Conservation (phyloP, 164 flowering plant genomes). For the Berberis thunbergii region DNA sequence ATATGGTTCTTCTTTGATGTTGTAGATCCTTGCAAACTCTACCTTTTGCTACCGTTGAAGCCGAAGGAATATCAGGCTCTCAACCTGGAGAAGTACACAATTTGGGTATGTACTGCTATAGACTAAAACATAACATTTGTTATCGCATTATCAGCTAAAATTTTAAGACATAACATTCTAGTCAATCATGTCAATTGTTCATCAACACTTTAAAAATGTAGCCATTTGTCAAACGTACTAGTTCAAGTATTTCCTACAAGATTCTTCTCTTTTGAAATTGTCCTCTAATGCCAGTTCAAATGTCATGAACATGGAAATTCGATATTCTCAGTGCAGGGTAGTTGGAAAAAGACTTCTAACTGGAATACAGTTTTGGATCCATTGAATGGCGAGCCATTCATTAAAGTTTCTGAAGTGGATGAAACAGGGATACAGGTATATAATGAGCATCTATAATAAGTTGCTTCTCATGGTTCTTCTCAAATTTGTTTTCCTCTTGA, state of each 20-base stretch:
- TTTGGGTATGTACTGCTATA: conserved; percentile 46
- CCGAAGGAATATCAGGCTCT: conserved; percentile 69
- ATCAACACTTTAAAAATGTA: neutral
- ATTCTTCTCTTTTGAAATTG: neutral
- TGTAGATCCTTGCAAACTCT: conserved; percentile 48
- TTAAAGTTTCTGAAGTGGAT: conserved; percentile 75
- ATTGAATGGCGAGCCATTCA: conserved; percentile 88
- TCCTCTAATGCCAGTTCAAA: neutral
- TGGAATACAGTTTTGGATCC: conserved; percentile 75
- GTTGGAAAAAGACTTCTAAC: conserved; percentile 58
- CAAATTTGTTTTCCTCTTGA: neutral
- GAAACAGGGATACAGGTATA: conserved; percentile 64
- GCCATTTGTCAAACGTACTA: neutral
- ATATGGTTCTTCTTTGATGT: conserved; percentile 4
- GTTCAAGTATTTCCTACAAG: neutral
- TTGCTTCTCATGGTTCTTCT: neutral
- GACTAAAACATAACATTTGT: too few species aligned
- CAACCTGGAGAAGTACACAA: conserved; percentile 83
- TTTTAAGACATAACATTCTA: neutral
- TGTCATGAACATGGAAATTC: neutral
- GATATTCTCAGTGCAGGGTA: conserved; percentile 66
- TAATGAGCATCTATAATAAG: neutral
- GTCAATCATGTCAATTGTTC: neutral
- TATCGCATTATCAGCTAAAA: neutral
- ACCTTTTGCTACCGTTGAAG: conserved; percentile 65